Evolutionary conservation across 192 early-diverging fungal genomes (phyloP).

Genomic region (Geranomyces variabilis): DNA sequence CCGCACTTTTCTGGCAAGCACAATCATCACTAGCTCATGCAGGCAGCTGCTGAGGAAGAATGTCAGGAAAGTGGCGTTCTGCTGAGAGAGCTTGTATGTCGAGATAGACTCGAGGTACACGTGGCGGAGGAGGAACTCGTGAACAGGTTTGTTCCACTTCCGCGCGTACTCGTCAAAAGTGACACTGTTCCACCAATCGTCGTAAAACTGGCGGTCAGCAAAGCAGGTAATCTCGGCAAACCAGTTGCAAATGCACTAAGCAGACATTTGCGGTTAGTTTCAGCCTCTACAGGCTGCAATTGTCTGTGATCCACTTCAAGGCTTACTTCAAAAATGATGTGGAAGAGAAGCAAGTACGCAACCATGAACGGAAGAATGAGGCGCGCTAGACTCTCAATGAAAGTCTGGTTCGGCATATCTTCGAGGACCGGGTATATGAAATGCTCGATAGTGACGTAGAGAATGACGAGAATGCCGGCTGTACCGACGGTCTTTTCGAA

Average conservation of each 20-base stretch:
- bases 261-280: not conserved
- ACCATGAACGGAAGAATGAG: constrained; percentile 90
- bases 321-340: constrained; percentile 93
- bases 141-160: constrained; percentile 96
- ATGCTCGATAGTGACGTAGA: constrained; percentile 86
- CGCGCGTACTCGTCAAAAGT: constrained; percentile 93
- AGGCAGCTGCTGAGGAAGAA: constrained; percentile 79
- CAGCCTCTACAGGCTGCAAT: too few relatives aligned
- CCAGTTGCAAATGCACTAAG: constrained; percentile 83
- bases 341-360: constrained; percentile 89
- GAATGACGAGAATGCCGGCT: constrained; percentile 74
- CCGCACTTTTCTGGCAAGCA: constrained; percentile 66
- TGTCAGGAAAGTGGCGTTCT: constrained; percentile 74
- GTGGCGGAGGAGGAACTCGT: constrained; percentile 89
- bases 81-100: constrained; percentile 65
- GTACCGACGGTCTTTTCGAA: constrained; percentile 81
- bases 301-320: too few relatives aligned
- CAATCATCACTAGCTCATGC: constrained; percentile 81
- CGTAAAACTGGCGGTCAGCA: constrained; percentile 96
- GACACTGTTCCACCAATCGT: constrained; percentile 96
- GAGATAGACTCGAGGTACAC: constrained; percentile 85
- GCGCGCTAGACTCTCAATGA: constrained; percentile 62
- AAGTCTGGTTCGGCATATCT: constrained; percentile 54
- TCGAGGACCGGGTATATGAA: constrained; percentile 82
- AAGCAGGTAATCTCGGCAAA: constrained; percentile 95